These are phyloP conservation scores for Candida rishiriensis DNA, from an alignment of 805 yeast species.

Conservation along the genomic window DNA sequence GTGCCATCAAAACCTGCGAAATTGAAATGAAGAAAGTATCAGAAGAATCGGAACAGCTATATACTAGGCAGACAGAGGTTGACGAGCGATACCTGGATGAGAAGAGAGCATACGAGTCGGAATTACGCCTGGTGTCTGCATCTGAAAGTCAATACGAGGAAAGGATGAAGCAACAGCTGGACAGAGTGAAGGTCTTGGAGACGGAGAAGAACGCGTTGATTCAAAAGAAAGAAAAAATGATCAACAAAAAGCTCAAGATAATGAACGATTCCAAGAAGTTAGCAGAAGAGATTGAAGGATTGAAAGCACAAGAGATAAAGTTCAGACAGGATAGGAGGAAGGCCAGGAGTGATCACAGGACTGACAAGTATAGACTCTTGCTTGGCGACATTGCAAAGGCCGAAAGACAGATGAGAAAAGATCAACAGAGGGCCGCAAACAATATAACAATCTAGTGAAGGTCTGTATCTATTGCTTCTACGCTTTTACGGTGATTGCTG, in stretches of 20 bases:
- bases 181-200: conserved; percentile 21
- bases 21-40: conserved; percentile 32
- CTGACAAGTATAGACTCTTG: conserved; percentile 21
- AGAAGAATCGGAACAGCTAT: conserved; percentile 30
- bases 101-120: conserved; percentile 35
- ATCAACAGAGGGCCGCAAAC: conserved; percentile 3
- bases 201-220: conserved; percentile 26
- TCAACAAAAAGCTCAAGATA: conserved; percentile 28
- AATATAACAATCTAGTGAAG: too few relatives aligned
- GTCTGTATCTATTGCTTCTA: too few relatives aligned
- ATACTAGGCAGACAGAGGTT: conserved; percentile 34
- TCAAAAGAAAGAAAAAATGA: conserved; percentile 31
- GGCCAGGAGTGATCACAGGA: conserved; percentile 19
- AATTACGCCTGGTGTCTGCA: conserved; percentile 28
- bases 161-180: conserved; percentile 20
- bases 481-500: too few relatives aligned
- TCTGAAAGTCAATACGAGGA: conserved; percentile 27
- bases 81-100: conserved; percentile 35
- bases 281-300: conserved; percentile 22
- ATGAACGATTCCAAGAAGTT: conserved; percentile 19
- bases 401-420: conserved; percentile 18
- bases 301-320: conserved; percentile 22
- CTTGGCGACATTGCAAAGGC: conserved; percentile 22
- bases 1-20: conserved; percentile 38
- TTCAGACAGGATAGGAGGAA: conserved; percentile 19